Evolutionary conservation across 1,284 basidiomycete species (phyloP), one percentile per base, ranked within the genome.

Genomic region (Ceratobasidium sp.): DNA sequence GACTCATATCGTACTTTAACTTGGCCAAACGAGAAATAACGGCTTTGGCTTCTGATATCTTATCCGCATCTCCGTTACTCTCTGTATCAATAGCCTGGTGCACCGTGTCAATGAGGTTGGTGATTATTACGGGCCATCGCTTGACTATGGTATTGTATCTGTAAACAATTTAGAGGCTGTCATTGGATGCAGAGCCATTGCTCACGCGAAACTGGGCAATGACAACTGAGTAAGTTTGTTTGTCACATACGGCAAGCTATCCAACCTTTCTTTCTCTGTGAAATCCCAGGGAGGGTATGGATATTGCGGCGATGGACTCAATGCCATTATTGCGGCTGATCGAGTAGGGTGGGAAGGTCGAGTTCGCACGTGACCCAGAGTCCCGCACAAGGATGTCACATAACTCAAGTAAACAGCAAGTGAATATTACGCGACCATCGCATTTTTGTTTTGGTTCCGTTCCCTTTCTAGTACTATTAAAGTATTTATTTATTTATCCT

Each of bases 81-180:
- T 72, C 59, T 32, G 69, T 55, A 18, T 71, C 74, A 18, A 65
- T 67, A 23, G 30, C 45, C 36, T 72, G 85, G 77, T 89, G 86
- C 53, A 95, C 80, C 58, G 87, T 86, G 78, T 93, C 91, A 76
- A 95, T 89, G 72, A 93, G 85, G 72, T 86, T 85, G 5, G 94
- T 94, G 59, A 96, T 83, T 76, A 97, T 98, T 36, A 92, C 85
- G 0, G 97, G 97, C 97, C 97, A 98, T 72, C 94, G 85, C 79
- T 85, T 84, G 65, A 84, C 76, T 8, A 88, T 84, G 2, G 87
- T 88, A 58, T 86, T 84, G 74, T 86, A 89, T 61, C 88, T 92
- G 83, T 83, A 84, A 71, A 83, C 79, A 72, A 84, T 65, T 69
- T 16, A 69, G 52, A 16, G 28, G 8, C 6, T 16, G 8, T 16